phyloP scores from a whole-genome alignment of 306 rosid genomes.

The Hylodesmum podocarpum region DNA sequence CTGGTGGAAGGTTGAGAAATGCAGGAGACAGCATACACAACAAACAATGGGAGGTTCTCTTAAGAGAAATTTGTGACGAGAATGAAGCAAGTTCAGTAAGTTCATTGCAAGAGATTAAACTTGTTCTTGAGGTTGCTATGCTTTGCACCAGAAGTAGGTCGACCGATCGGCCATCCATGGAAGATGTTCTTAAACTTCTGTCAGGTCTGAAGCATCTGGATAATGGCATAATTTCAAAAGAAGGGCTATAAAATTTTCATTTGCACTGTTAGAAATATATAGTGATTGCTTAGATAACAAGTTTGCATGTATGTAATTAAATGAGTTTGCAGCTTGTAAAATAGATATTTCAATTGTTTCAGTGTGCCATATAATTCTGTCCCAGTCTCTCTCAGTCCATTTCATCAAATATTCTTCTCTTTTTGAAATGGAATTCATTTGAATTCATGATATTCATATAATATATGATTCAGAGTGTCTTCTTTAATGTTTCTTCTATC shows the following conservation, averaged over 20 bases:
- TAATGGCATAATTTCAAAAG: slow-evolving; percentile 33
- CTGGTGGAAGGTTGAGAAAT: slow-evolving; percentile 56
- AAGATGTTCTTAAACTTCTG: slow-evolving; percentile 65
- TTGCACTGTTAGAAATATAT: slow-evolving; percentile 25
- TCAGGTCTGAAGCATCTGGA: slow-evolving; percentile 51
- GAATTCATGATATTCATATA: not conserved
- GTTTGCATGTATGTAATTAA: slow-evolving; percentile 47
- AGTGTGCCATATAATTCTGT: slow-evolving; percentile 31
- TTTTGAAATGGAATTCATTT: slow-evolving; percentile 1
- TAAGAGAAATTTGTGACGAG: slow-evolving; percentile 60
- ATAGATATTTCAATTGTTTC: slow-evolving; percentile 26
- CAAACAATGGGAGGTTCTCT: slow-evolving; percentile 57
- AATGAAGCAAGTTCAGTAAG: slow-evolving; percentile 50
- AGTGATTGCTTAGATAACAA: slow-evolving; percentile 34
- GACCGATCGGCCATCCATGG: slow-evolving; percentile 71
- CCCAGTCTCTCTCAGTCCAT: not conserved
- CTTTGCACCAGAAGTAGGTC: slow-evolving; percentile 70
- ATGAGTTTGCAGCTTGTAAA: slow-evolving; percentile 37
- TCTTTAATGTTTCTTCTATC: not conserved
- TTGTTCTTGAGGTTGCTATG: slow-evolving; percentile 65
- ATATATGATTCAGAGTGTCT: not conserved
- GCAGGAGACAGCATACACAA: slow-evolving; percentile 54
- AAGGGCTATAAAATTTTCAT: slow-evolving; percentile 35
- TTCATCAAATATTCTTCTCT: not conserved
- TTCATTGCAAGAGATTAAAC: slow-evolving; percentile 55